Base-by-base conservation (phyloP, 2,329 filamentous ascomycete genomes). In the Furcasterigmium furcatum region DNA sequence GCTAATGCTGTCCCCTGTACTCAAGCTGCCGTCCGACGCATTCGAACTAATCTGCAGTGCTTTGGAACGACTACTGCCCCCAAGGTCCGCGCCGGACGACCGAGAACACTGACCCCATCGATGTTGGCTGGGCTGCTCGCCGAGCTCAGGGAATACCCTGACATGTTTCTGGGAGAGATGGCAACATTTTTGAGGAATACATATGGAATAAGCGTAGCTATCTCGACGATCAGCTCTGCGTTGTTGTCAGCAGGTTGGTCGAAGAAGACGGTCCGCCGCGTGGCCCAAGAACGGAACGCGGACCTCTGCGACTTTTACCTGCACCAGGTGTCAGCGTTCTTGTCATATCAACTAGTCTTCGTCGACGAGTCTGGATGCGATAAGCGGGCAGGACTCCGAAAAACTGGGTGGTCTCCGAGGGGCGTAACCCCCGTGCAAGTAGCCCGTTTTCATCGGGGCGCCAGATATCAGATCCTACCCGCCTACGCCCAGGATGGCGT, bases 291-390 rank as follows among this genome's bases (percentile, higher is more conserved):
- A 53, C 56, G 48, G 35, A 62, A 63, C 54, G 41, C 53, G 16
- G 56, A 66, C 32, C 51, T 69, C 44, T 56, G 58, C 52, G 61
- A 65, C 47, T 53, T 56, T 36, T 67, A 68, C 51, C 53, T 60
- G 21, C 52, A 66, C 50, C 58, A 57, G 8, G 45, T 67, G 12
- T 61, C 58, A n/a, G 35, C 56, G 19, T 62, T 59, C 44, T 47
- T 51, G 21, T 64, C 58, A 9, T 61, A 62, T 48, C 56, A 65
- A 36, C 52, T n/a, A n/a, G 55, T 67, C 21, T 67, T 57, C 47
- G 55, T 64, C 19, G 58, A 68, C 48, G 55, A 69, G 52, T 65
- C 63, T 43, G 58, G 62, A 6, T 63, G 55, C 49, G 59, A 68
- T 50, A 63, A 61, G 52, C 53, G 56, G 9, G 52, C 56, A n/a